Percentiles rank a stretch among this genome's conserved stretches.
Conservation (phyloP, 352 stramenopile species). For the Albugo candida region DNA sequence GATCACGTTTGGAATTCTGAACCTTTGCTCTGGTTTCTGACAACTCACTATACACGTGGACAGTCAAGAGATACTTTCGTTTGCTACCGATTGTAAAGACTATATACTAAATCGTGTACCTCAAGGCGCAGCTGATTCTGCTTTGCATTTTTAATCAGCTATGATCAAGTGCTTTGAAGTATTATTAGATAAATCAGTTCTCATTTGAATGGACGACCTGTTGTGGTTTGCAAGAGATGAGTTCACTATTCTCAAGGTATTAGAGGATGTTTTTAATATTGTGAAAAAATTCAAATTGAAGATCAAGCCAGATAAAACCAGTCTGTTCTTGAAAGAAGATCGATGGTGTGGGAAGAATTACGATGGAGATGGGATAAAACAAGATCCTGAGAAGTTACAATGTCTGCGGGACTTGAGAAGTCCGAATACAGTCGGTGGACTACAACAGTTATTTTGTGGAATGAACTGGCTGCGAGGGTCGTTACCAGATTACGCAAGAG, state of each 20-base stretch:
- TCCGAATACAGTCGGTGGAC: slow-evolving; percentile 5
- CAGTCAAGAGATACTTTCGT: slow-evolving; percentile 6
- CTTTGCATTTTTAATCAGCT: slow-evolving; percentile 4
- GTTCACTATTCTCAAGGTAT: slow-evolving; percentile 9
- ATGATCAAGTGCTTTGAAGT: slow-evolving; percentile 7
- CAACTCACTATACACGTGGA: slow-evolving; percentile 1
- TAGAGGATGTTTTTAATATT: slow-evolving; percentile 10
- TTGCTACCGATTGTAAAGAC: slow-evolving; percentile 10
- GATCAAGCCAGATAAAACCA: slow-evolving; percentile 8
- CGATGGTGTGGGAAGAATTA: slow-evolving; percentile 7
- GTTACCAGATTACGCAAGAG: no score
- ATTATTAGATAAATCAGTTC: slow-evolving; percentile 7
- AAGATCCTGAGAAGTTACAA: slow-evolving; percentile 2
- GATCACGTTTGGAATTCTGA: slow-evolving; percentile 1
- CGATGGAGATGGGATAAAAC: no score
- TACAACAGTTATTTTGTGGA: slow-evolving; percentile 5
- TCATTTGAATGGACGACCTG: slow-evolving; percentile 17
- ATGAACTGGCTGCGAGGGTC: slow-evolving; percentile 2
- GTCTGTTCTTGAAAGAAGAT: slow-evolving; percentile 6
- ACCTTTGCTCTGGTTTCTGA: slow-evolving; percentile 1
- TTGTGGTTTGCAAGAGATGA: slow-evolving; percentile 11
- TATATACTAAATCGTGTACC: slow-evolving; percentile 9
- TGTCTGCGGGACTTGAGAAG: slow-evolving; percentile 3
- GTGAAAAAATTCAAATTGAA: slow-evolving; percentile 8
- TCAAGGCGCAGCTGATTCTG: slow-evolving; percentile 1